Base-by-base conservation (phyloP, 23 red algal species). In the Gracilariopsis chorda region DNA sequence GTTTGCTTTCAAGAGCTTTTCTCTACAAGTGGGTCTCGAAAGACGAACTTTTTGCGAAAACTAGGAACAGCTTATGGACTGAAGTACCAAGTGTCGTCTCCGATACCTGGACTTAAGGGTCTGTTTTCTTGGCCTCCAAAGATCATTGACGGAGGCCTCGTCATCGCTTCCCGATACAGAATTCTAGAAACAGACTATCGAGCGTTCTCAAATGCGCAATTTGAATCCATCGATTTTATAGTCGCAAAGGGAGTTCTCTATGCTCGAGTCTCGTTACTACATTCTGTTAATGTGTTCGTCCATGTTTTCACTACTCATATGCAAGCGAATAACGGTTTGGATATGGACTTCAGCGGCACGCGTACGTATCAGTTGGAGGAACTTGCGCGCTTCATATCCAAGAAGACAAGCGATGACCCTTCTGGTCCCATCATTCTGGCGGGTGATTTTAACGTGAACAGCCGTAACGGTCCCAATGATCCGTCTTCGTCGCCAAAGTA, bases 201-300 rank as follows among this genome's bases (percentile, higher is more conserved):
- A 30, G 78, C 83, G 33, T 96, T 64, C 48, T 62, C 68, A 36
- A 29, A 71, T 19, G 55, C 90, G 24, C 76, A 87, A 10, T 53
- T 41, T 48, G 39, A 52, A 20, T 92, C 94, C 6, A 90, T 96
- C 30, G 94, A 96, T 52, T 60, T 57, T 19, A 69, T 96, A 28
- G 94, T 96, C n/a, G 94, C 80, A 16, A 96, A 96, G 55, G 94
- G 94, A 60, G 94, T 92, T 2, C 84, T 96, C 11, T 96, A 96
- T 78, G 94, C 94, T 21, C 61, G 80, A 42, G 14, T 73, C 8
- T 42, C 67, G 3, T 28, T 24, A 21, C 36, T 0, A 0, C 42
- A 73, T 36, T 41, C 39, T 0, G 47, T 36, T 17, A 51, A 20
- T 9, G 72, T 87, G 34, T 77, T 84, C 8, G 45, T 46, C 10